Evolutionary conservation across 495 filamentous ascomycete genomes (phyloP).

Genomic region (Saxophila tyrrhenica): DNA sequence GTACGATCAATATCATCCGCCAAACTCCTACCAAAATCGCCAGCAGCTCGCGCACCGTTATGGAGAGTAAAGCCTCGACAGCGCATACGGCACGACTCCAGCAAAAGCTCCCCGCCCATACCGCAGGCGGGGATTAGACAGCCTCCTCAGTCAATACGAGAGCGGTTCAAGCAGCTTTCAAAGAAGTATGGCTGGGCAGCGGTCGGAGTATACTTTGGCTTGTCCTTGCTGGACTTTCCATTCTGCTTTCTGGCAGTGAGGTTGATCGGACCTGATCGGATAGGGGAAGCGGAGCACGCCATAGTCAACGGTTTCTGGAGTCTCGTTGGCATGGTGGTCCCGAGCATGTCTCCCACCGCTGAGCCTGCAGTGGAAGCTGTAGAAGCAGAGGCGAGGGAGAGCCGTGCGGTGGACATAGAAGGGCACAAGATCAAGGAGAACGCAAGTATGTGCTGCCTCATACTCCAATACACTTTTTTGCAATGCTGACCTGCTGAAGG

Average conservation of each 20-base stretch:
- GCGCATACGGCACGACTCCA: not conserved
- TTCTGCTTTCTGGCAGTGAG: slow-evolving; percentile 87
- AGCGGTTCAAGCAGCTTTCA: slow-evolving; percentile 67
- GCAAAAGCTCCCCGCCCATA: not conserved
- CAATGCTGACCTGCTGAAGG: slow-evolving; percentile 32
- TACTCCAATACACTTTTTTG: not conserved
- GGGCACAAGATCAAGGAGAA: slow-evolving; percentile 22
- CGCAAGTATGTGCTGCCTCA: not conserved
- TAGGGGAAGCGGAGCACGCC: slow-evolving; percentile 52
- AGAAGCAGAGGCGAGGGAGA: slow-evolving; percentile 12
- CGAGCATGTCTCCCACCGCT: slow-evolving; percentile 16
- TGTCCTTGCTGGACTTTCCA: slow-evolving; percentile 84
- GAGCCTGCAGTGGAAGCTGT: slow-evolving; percentile 9
- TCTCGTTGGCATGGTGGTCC: slow-evolving; percentile 40
- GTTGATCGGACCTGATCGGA: slow-evolving; percentile 68
- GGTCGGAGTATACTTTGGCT: slow-evolving; percentile 72
- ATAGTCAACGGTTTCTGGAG: slow-evolving; percentile 29
- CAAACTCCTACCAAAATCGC: not conserved
- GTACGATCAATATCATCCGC: not conserved
- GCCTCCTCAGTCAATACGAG: slow-evolving; percentile 44
- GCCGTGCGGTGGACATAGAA: slow-evolving; percentile 9
- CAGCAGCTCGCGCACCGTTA: not conserved
- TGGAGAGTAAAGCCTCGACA: not conserved
- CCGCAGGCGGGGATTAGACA: slow-evolving; percentile 21
- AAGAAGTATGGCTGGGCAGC: slow-evolving; percentile 92